Percentiles rank a stretch among this genome's conserved stretches.
phyloP scores from a whole-genome alignment of 2,329 filamentous ascomycete genomes.

The Chalara sp. region DNA sequence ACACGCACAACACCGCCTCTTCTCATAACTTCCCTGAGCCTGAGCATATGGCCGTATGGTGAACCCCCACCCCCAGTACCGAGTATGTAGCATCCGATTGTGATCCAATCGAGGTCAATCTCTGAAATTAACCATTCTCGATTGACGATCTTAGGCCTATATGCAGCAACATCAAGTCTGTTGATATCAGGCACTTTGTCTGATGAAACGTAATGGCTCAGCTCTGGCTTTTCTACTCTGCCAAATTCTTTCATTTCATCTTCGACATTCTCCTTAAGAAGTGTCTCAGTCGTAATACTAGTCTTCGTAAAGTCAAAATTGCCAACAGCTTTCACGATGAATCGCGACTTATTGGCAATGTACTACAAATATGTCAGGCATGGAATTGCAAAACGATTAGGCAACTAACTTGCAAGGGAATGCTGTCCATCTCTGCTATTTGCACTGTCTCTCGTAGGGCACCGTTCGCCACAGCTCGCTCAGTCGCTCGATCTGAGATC shows the following conservation, averaged over 20 bases:
- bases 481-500: constrained; percentile 9
- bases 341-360: constrained; percentile 24
- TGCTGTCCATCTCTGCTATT: constrained; percentile 14
- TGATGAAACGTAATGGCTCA: too few relatives aligned
- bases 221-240: background rate
- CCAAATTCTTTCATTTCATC: constrained; percentile 7
- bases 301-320: constrained; percentile 24
- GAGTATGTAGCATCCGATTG: constrained; percentile 40
- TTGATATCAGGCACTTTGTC: constrained; percentile 19
- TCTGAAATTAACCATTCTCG: constrained; percentile 36
- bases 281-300: constrained; percentile 12
- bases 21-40: constrained; percentile 32
- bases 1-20: constrained; percentile 34
- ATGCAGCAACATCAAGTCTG: constrained; percentile 22
- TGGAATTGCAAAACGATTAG: too few relatives aligned
- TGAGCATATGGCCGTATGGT: constrained; percentile 37
- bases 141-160: constrained; percentile 22
- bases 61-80: constrained; percentile 41
- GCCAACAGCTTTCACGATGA: constrained; percentile 32
- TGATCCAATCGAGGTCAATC: constrained; percentile 37
- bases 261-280: constrained; percentile 11
- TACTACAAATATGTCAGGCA: background rate
- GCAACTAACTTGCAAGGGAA: constrained; percentile 8
- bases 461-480: constrained; percentile 13
- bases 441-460: constrained; percentile 12